Percentiles rank a stretch among this genome's conserved stretches.
These are phyloP conservation scores for Avena eriantha DNA, from an alignment of 176 grass and related monocot species.

Conservation along the genomic window DNA sequence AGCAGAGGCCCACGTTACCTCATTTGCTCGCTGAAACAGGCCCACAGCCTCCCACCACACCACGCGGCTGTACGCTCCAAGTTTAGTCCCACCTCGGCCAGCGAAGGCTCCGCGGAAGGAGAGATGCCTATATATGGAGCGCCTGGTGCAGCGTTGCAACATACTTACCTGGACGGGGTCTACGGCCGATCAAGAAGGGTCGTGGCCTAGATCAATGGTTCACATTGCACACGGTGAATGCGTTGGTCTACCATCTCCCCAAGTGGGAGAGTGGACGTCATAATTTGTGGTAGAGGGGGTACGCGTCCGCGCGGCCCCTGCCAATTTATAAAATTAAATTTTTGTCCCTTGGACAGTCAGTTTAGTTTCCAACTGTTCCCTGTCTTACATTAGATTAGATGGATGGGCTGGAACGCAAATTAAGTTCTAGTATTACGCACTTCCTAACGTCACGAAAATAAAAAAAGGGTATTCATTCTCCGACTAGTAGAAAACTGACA, in stretches of 20 bases:
- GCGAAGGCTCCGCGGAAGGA: not conserved
- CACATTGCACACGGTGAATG: not conserved
- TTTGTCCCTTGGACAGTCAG: not conserved
- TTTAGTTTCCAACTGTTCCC: too few relatives aligned
- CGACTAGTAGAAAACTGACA: not conserved
- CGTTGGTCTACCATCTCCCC: constrained; percentile 6
- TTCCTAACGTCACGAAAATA: not conserved
- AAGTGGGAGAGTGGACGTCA: constrained; percentile 35
- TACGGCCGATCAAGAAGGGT: not conserved
- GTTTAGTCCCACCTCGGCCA: not conserved
- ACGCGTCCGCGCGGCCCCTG: constrained; percentile 48
- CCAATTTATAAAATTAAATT: not conserved
- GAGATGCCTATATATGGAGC: not conserved
- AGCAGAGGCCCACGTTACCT: not conserved
- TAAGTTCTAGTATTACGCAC: too few relatives aligned
- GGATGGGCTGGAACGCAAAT: too few relatives aligned
- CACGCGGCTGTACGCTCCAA: not conserved
- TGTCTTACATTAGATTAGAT: too few relatives aligned
- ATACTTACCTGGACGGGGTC: constrained; percentile 51
- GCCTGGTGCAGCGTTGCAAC: not conserved
- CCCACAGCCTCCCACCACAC: not conserved
- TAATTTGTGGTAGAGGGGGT: constrained; percentile 62
- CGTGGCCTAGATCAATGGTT: not conserved
- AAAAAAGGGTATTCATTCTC: not conserved
- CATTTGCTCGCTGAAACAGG: not conserved